A percentile compares a stretch with the other conserved stretches of the same genome.
Conservation (phyloP, 2,329 filamentous ascomycete species). For the Colletotrichum aenigma region DNA sequence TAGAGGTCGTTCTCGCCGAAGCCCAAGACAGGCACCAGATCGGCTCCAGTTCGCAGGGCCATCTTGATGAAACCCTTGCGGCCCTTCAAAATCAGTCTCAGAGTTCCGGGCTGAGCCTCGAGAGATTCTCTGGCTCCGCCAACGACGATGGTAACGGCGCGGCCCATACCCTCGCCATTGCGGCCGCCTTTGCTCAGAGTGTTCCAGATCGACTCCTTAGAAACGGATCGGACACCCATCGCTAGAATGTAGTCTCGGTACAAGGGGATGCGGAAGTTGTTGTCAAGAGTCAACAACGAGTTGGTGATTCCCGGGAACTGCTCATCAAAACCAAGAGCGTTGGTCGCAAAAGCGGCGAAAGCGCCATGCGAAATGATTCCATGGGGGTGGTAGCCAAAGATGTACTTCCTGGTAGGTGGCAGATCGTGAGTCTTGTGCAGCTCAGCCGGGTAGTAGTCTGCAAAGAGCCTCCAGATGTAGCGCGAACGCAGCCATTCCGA, state of each 20-base stretch:
- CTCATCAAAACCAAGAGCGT: constrained; percentile 83
- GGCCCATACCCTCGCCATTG: constrained; percentile 84
- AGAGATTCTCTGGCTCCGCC: constrained; percentile 92
- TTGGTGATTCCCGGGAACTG: constrained; percentile 97
- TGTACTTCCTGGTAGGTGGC: constrained; percentile 85
- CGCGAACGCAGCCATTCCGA: constrained; percentile 76
- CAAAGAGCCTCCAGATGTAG: constrained; percentile 86
- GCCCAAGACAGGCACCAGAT: constrained; percentile 87
- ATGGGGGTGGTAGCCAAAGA: constrained; percentile 96
- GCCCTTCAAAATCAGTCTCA: constrained; percentile 80
- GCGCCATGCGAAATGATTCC: constrained; percentile 98
- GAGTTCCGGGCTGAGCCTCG: constrained; percentile 78
- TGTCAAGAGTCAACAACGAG: constrained; percentile 89
- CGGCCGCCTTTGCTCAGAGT: constrained; percentile 78
- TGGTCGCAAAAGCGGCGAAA: constrained; percentile 88
- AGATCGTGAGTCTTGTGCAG: constrained; percentile 86
- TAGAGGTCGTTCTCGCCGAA: constrained; percentile 98
- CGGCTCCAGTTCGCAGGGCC: constrained; percentile 88
- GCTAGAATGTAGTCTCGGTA: constrained; percentile 94
- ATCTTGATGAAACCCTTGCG: constrained; percentile 95
- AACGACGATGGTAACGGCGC: constrained; percentile 95
- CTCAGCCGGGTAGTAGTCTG: constrained; percentile 87
- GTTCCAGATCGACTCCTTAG: constrained; percentile 90
- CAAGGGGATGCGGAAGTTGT: constrained; percentile 91
- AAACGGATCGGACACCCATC: constrained; percentile 87